These are phyloP conservation scores for Pleurotus salmoneostramineus DNA, from an alignment of 768 basidiomycete species.

Conservation along the genomic window DNA sequence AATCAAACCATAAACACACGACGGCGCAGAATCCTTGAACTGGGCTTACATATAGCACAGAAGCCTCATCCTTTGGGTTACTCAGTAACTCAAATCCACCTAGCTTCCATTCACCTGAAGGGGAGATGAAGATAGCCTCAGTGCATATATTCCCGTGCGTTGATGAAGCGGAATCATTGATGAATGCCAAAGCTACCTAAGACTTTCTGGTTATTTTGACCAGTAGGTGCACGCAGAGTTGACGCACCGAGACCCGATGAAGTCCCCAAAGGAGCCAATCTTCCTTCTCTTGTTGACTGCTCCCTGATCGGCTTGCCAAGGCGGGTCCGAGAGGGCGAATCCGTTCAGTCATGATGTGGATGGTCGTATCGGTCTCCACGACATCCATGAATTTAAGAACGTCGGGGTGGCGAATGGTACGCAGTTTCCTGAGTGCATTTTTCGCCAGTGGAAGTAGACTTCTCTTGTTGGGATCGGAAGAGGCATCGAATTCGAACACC, in stretches of 20 bases:
- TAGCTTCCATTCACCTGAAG: conserved; percentile 94
- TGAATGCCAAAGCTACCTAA: conserved; percentile 84
- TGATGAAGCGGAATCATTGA: conserved; percentile 80
- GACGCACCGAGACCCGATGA: conserved; percentile 80
- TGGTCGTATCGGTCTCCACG: conserved; percentile 80
- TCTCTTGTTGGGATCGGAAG: conserved; percentile 46
- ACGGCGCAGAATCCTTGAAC: conserved; percentile 8
- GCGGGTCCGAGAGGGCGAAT: conserved; percentile 70
- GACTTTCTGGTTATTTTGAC: conserved; percentile 7
- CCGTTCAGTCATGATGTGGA: conserved; percentile 95
- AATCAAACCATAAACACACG: conserved; percentile 11
- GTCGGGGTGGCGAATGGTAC: conserved; percentile 92
- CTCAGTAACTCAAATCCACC: conserved; percentile 93
- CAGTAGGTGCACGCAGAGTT: not conserved
- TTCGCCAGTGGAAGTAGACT: conserved; percentile 72
- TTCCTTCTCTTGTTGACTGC: conserved; percentile 60
- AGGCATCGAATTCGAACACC: conserved; percentile 88
- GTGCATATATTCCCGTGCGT: conserved; percentile 78
- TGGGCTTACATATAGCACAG: conserved; percentile 74
- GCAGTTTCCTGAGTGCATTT: conserved; percentile 86
- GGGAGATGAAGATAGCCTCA: conserved; percentile 85
- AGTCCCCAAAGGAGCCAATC: conserved; percentile 96
- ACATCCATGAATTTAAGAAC: conserved; percentile 94
- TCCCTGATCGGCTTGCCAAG: conserved; percentile 60
- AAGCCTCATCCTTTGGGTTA: conserved; percentile 72